A percentile compares a stretch with the other conserved stretches of the same genome.
Evolutionary conservation across 2,329 filamentous ascomycete species (phyloP).

Genomic region (Metarhizium humberi): DNA sequence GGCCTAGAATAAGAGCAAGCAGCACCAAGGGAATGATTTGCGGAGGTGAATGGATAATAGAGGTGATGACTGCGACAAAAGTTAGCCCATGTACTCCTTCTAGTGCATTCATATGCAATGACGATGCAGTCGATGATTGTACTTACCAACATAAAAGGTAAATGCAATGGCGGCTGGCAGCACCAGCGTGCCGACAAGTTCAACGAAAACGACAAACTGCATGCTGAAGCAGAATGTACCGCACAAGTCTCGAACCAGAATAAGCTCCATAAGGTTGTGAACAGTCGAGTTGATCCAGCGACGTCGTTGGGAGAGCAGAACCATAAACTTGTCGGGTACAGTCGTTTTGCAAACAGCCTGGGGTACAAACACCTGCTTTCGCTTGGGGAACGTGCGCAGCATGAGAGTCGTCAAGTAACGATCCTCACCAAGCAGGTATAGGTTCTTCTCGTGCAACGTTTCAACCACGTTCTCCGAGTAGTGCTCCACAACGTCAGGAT

Average conservation of each 20-base stretch:
- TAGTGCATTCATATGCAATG: background rate
- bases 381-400: slow-evolving; percentile 97
- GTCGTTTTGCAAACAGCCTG: slow-evolving; percentile 99
- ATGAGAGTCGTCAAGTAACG: slow-evolving; percentile 94
- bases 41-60: slow-evolving; percentile 65
- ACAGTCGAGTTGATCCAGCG: slow-evolving; percentile 99
- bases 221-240: slow-evolving; percentile 99
- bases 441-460: slow-evolving; percentile 94
- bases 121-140: background rate
- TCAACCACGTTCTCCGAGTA: slow-evolving; percentile 99
- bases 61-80: slow-evolving; percentile 64
- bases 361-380: slow-evolving; percentile 96
- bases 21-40: slow-evolving; percentile 89
- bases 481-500: slow-evolving; percentile 97
- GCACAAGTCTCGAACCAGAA: slow-evolving; percentile 90
- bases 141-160: slow-evolving; percentile 89
- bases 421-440: slow-evolving; percentile 86
- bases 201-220: slow-evolving; percentile 97
- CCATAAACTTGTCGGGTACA: slow-evolving; percentile 85
- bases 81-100: slow-evolving; percentile 4
- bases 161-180: slow-evolving; percentile 94
- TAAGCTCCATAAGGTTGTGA: slow-evolving; percentile 96
- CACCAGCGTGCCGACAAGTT: slow-evolving; percentile 88
- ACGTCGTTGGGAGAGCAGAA: slow-evolving; percentile 86
- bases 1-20: slow-evolving; percentile 80